phyloP scores from a whole-genome alignment of 2,329 filamentous ascomycete species.

The Diplocarpon rosae region DNA sequence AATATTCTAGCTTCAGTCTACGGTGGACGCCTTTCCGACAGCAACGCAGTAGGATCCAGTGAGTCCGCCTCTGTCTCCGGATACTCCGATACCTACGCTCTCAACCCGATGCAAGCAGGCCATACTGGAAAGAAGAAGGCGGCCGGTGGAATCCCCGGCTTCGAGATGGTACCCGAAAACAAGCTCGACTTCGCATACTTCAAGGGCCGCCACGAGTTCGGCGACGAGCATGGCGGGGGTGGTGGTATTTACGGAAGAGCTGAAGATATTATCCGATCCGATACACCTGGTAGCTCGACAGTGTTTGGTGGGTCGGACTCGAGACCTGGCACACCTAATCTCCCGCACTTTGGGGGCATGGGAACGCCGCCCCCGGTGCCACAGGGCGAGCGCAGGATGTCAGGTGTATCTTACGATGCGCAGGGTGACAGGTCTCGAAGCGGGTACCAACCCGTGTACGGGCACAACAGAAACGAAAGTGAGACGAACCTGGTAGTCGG shows the following conservation, averaged over 20 bases:
- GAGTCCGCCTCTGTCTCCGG: conserved; percentile 51
- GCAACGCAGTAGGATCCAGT: conserved; percentile 41
- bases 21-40: conserved; percentile 63
- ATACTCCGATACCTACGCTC: conserved; percentile 71
- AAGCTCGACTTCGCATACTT: conserved; percentile 80
- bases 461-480: conserved; percentile 36
- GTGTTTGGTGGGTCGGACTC: conserved; percentile 14
- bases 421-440: neutral
- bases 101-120: conserved; percentile 61
- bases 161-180: conserved; percentile 86
- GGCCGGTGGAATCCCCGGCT: conserved; percentile 46
- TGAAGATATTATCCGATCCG: conserved; percentile 38
- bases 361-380: neutral
- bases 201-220: conserved; percentile 82
- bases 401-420: neutral
- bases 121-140: conserved; percentile 32
- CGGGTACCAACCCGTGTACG: conserved; percentile 30
- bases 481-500: conserved; percentile 39
- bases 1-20: conserved; percentile 81
- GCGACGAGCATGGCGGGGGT: conserved; percentile 74
- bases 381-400: conserved; percentile 12
- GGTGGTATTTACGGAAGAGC: conserved; percentile 48
- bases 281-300: conserved; percentile 21
- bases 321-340: conserved; percentile 20
- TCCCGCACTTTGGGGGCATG: neutral